Conservation (phyloP, 352 stramenopile genomes). For the Globisporangium canariense region DNA sequence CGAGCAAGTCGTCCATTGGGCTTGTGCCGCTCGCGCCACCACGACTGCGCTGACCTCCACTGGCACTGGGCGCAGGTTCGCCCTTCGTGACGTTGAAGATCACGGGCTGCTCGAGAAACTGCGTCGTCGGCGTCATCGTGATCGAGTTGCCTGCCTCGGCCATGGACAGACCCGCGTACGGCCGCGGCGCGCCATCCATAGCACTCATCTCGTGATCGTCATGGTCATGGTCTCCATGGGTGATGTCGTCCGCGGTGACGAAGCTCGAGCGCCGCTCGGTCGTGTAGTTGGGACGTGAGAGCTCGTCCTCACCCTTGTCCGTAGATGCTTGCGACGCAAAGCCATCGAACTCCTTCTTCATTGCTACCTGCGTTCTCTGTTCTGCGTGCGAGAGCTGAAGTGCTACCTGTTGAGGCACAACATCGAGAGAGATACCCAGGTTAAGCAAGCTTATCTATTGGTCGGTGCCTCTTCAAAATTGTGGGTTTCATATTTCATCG, state of each 20-base stretch:
- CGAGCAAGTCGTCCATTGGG: constrained; percentile 40
- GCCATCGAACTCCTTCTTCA: constrained; percentile 38
- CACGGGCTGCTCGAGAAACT: constrained; percentile 46
- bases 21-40: neutral
- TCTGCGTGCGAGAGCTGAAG: constrained; percentile 2
- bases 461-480: constrained; percentile 5
- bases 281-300: neutral
- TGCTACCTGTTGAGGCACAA: neutral
- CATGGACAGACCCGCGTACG: constrained; percentile 15
- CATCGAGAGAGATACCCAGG: neutral
- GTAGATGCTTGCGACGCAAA: constrained; percentile 20
- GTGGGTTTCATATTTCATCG: constrained; percentile 5
- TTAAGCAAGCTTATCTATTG: neutral
- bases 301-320: constrained; percentile 3
- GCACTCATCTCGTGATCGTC: constrained; percentile 9
- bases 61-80: constrained; percentile 16
- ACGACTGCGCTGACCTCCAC: constrained; percentile 5
- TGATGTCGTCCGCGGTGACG: neutral
- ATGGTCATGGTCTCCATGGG: neutral
- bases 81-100: constrained; percentile 44
- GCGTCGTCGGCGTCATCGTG: constrained; percentile 51
- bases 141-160: constrained; percentile 24
- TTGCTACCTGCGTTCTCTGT: constrained; percentile 11
- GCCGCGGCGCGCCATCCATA: neutral
- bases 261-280: constrained; percentile 11